Conservation (phyloP, 2,329 filamentous ascomycete species). For the Penicillium sp. region DNA sequence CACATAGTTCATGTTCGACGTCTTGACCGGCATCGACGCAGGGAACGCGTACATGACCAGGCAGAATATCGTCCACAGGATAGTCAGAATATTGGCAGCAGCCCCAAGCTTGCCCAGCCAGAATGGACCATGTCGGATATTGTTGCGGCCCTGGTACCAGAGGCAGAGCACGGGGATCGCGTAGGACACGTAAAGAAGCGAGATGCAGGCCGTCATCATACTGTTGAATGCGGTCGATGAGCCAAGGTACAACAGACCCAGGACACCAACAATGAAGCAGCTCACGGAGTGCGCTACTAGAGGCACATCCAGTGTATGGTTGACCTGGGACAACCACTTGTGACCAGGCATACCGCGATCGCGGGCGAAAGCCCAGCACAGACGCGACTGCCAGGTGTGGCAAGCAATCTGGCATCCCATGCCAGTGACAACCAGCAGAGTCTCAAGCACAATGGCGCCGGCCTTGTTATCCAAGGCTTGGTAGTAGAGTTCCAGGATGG, state of each 20-base stretch:
- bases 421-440: slow-evolving; percentile 53
- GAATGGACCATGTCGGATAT: slow-evolving; percentile 53
- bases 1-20: slow-evolving; percentile 49
- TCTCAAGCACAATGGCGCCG: slow-evolving; percentile 53
- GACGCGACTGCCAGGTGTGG: slow-evolving; percentile 56
- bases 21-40: slow-evolving; percentile 35
- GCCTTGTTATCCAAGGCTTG: slow-evolving; percentile 47
- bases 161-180: slow-evolving; percentile 53
- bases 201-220: slow-evolving; percentile 52
- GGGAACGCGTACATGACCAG: slow-evolving; percentile 46
- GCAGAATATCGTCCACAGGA: slow-evolving; percentile 53
- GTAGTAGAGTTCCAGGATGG: slow-evolving; percentile 55
- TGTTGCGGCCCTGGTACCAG: slow-evolving; percentile 50
- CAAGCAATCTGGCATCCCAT: slow-evolving; percentile 52
- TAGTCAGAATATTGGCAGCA: slow-evolving; percentile 46
- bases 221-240: slow-evolving; percentile 49
- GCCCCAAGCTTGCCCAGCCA: slow-evolving; percentile 52
- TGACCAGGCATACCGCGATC: slow-evolving; percentile 54
- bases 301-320: slow-evolving; percentile 50
- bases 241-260: slow-evolving; percentile 54
- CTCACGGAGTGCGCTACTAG: slow-evolving; percentile 51
- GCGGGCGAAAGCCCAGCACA: slow-evolving; percentile 58
- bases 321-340: slow-evolving; percentile 45
- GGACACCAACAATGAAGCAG: slow-evolving; percentile 50
- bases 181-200: slow-evolving; percentile 54